A percentile compares a stretch with the other conserved stretches of the same genome.
phyloP scores from a whole-genome alignment of 441 rosid genomes.

The Breynia disticha region DNA sequence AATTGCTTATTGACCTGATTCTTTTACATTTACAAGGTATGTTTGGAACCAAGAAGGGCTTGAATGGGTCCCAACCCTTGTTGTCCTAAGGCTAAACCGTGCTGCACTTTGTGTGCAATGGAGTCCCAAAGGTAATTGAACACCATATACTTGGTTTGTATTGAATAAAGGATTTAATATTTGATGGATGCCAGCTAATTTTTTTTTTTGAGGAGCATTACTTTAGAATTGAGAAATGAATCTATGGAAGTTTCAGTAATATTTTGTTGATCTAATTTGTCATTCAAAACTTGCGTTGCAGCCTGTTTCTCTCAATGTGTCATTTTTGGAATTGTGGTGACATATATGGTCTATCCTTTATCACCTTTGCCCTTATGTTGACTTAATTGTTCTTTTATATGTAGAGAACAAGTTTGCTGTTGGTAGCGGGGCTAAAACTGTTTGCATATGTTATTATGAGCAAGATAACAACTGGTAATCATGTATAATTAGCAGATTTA shows the following conservation, averaged over 20 bases:
- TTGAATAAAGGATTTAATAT: too few relatives aligned
- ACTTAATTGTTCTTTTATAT: conserved; percentile 1
- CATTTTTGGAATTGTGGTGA: conserved; percentile 3
- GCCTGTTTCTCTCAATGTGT: not conserved
- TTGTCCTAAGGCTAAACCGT: conserved; percentile 91
- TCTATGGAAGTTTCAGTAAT: not conserved
- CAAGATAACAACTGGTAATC: conserved; percentile 95
- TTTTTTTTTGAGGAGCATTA: not conserved
- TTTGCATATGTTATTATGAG: conserved; percentile 94
- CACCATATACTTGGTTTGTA: not conserved
- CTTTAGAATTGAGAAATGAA: not conserved
- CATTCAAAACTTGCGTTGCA: not conserved
- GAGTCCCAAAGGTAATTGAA: conserved; percentile 77
- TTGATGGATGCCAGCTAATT: too few relatives aligned
- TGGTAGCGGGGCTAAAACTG: conserved; percentile 97
- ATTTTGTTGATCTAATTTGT: not conserved
- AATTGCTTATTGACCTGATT: conserved; percentile 6
- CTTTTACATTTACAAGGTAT: conserved; percentile 38
- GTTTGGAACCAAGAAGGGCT: conserved; percentile 87
- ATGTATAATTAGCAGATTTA: conserved; percentile 7
- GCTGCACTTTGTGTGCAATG: conserved; percentile 95
- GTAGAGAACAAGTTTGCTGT: conserved; percentile 96
- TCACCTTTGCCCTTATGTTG: not conserved
- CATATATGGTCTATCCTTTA: not conserved
- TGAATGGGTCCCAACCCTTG: conserved; percentile 94